Conservation (phyloP, 306 rosid species). For the Elaeagnus macrophylla region DNA sequence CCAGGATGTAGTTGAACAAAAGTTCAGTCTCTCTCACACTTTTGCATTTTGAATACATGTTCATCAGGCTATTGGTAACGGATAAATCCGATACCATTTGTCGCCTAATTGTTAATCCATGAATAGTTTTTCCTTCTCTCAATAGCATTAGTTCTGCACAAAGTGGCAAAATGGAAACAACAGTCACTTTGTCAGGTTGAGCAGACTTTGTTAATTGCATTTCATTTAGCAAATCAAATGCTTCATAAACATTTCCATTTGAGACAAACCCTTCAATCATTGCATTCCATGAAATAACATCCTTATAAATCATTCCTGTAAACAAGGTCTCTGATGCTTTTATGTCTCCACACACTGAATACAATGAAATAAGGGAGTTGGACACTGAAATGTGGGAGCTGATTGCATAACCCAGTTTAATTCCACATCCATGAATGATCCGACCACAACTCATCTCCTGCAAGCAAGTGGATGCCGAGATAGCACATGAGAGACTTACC, state of each 20-base stretch:
- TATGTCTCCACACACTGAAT: slow-evolving; percentile 29
- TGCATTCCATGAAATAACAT: slow-evolving; percentile 20
- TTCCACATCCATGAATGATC: slow-evolving; percentile 33
- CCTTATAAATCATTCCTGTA: slow-evolving; percentile 53
- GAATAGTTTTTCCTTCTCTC: slow-evolving; percentile 42
- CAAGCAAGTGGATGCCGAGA: slow-evolving; percentile 36
- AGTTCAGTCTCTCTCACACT: slow-evolving; percentile 28
- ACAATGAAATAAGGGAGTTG: slow-evolving; percentile 49
- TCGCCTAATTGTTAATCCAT: slow-evolving; percentile 37
- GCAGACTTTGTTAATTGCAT: slow-evolving; percentile 29
- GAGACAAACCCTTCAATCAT: too few relatives aligned
- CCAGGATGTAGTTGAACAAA: slow-evolving; percentile 29
- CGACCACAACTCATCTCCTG: slow-evolving; percentile 29
- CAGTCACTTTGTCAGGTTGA: too few relatives aligned
- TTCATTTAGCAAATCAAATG: slow-evolving; percentile 33
- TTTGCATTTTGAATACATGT: slow-evolving; percentile 44
- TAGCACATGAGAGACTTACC: slow-evolving; percentile 36
- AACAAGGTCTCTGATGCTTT: slow-evolving; percentile 24
- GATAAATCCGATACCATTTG: slow-evolving; percentile 22
- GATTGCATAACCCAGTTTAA: slow-evolving; percentile 33
- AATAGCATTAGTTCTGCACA: slow-evolving; percentile 33
- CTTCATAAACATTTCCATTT: slow-evolving; percentile 25
- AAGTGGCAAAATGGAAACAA: slow-evolving; percentile 26
- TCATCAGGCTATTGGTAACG: slow-evolving; percentile 33
- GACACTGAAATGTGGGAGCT: slow-evolving; percentile 24